Conservation (phyloP, 306 rosid genomes). For the Dryas alaskensis region DNA sequence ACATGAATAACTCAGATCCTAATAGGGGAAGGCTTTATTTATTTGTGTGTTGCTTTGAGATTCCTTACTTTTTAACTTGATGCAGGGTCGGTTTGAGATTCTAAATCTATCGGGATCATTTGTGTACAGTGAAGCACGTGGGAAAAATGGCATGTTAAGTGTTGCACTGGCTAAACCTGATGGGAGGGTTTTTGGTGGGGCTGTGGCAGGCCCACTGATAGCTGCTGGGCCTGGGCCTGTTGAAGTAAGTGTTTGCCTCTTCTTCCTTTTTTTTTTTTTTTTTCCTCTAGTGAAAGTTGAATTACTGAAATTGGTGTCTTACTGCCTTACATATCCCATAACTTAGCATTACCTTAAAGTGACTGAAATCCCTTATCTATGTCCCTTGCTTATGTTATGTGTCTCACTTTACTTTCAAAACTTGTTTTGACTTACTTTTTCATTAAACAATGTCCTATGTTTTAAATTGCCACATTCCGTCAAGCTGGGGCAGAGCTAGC, state of each 20-base stretch:
- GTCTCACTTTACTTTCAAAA: no score
- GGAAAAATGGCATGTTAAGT: conserved; percentile 25
- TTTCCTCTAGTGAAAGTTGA: no score
- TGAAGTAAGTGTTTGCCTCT: conserved; percentile 36
- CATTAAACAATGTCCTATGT: no score
- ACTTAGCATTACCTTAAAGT: no score
- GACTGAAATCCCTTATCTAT: no score
- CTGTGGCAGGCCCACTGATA: conserved; percentile 35
- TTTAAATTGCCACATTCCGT: no score
- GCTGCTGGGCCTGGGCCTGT: conserved; percentile 49
- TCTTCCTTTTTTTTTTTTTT: not conserved
- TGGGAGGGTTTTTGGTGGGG: conserved; percentile 50
- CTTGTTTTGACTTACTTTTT: no score
- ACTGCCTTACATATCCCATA: no score
- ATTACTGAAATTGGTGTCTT: no score
- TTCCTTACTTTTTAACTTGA: not conserved
- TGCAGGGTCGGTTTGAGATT: conserved; percentile 62
- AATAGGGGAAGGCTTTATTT: not conserved
- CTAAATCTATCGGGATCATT: conserved; percentile 42
- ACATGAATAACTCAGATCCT: not conserved
- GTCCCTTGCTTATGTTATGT: no score
- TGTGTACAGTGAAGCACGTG: not conserved
- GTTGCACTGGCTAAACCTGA: conserved; percentile 37
- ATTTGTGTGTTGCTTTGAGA: no score
- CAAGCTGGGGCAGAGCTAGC: no score